Evolutionary conservation across 2,329 filamentous ascomycete genomes (phyloP).

Genomic region (Epichloe sibirici): DNA sequence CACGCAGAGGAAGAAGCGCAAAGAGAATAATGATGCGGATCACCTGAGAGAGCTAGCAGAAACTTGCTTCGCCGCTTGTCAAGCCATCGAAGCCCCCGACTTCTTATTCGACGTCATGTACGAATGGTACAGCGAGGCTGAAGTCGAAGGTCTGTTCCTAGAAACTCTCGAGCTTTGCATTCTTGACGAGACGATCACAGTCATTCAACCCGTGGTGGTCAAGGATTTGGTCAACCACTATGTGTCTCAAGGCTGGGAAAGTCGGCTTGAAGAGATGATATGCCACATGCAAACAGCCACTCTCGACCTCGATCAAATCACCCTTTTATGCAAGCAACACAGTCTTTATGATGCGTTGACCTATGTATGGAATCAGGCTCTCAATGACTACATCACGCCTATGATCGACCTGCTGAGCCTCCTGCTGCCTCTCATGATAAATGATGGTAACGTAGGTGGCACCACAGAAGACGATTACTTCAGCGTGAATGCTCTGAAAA

Average conservation of each 20-base stretch:
- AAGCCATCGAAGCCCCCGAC: conserved; percentile 63
- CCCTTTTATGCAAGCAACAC: conserved; percentile 79
- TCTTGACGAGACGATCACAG: conserved; percentile 60
- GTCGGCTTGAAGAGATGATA: conserved; percentile 81
- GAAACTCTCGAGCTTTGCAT: conserved; percentile 84
- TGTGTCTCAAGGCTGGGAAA: conserved; percentile 61
- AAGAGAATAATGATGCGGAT: conserved; percentile 32
- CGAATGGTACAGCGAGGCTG: conserved; percentile 74
- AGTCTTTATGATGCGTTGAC: conserved; percentile 89
- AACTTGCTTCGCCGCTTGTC: conserved; percentile 72
- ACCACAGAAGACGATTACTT: conserved; percentile 49
- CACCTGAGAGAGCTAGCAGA: conserved; percentile 69
- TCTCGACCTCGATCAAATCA: conserved; percentile 89
- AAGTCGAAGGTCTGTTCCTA: conserved; percentile 64
- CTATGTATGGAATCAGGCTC: conserved; percentile 90
- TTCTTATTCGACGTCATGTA: conserved; percentile 89
- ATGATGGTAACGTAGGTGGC: conserved; percentile 38
- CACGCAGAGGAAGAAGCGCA: conserved; percentile 44
- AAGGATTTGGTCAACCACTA: conserved; percentile 80
- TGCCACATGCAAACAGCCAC: conserved; percentile 84
- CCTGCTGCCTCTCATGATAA: conserved; percentile 46
- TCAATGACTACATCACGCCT: conserved; percentile 83
- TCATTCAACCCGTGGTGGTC: conserved; percentile 69
- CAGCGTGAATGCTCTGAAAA: conserved; percentile 67
- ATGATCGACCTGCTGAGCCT: conserved; percentile 70